Percentiles rank a stretch among this genome's conserved stretches.
Conservation (phyloP, 768 basidiomycete genomes). For the Leccinum rimulosum region DNA sequence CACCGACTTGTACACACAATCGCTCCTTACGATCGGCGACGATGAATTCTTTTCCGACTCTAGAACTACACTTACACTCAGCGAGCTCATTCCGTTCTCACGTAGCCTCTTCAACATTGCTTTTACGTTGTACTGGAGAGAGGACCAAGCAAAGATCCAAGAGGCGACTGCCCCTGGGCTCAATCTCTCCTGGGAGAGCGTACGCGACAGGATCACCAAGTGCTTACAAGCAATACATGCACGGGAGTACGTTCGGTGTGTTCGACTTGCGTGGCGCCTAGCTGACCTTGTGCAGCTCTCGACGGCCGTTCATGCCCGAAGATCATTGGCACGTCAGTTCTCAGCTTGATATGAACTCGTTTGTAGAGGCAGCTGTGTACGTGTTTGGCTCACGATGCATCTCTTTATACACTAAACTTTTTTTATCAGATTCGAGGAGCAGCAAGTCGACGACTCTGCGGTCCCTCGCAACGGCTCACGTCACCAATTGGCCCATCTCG, state of each 20-base stretch:
- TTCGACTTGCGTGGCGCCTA: background rate
- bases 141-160: slow-evolving; percentile 39
- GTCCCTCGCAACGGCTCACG: slow-evolving; percentile 45
- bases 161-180: slow-evolving; percentile 41
- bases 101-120: slow-evolving; percentile 81
- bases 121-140: slow-evolving; percentile 72
- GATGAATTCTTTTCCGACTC: slow-evolving; percentile 86
- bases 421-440: slow-evolving; percentile 61
- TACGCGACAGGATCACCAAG: slow-evolving; percentile 71
- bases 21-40: slow-evolving; percentile 88
- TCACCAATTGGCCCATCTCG: slow-evolving; percentile 67
- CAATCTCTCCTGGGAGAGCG: slow-evolving; percentile 55
- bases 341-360: slow-evolving; percentile 60
- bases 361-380: slow-evolving; percentile 85
- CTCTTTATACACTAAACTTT: background rate
- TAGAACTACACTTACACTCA: slow-evolving; percentile 77
- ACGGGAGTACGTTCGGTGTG: slow-evolving; percentile 64
- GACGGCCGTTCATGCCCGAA: slow-evolving; percentile 76
- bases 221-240: slow-evolving; percentile 83
- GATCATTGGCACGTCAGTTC: slow-evolving; percentile 81
- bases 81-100: slow-evolving; percentile 76
- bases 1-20: slow-evolving; percentile 77
- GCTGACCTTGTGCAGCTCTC: slow-evolving; percentile 53
- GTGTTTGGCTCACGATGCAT: slow-evolving; percentile 21
- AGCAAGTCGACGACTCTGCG: slow-evolving; percentile 38